phyloP scores from a whole-genome alignment of 352 stramenopile genomes.

The Pythium apleroticum region DNA sequence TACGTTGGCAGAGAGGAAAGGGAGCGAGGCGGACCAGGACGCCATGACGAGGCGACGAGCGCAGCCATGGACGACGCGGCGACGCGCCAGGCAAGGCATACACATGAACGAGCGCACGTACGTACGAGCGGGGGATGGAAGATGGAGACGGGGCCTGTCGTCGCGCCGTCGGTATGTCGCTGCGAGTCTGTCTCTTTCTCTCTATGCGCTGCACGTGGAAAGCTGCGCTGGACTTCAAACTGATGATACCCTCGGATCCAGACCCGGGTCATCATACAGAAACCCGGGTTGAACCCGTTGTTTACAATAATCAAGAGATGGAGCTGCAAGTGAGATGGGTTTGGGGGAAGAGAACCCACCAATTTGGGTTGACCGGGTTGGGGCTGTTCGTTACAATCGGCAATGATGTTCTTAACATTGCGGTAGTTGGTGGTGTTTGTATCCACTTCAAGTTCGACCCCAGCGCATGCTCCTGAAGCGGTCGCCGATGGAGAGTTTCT shows the following conservation, averaged over 20 bases:
- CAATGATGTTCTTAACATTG: slow-evolving; percentile 4
- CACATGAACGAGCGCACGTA: not conserved
- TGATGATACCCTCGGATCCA: not conserved
- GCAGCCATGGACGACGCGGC: not conserved
- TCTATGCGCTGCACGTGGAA: slow-evolving; percentile 4
- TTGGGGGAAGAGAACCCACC: no score
- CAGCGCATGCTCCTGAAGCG: slow-evolving; percentile 38
- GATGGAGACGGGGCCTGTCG: not conserved
- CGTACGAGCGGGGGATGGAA: not conserved
- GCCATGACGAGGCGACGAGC: slow-evolving; percentile 9
- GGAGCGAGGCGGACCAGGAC: not conserved
- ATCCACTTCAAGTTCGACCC: slow-evolving; percentile 24
- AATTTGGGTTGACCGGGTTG: not conserved
- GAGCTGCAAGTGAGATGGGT: no score
- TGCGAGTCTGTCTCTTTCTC: not conserved
- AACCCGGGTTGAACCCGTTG: not conserved
- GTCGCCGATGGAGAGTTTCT: slow-evolving; percentile 34
- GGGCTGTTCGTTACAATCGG: not conserved
- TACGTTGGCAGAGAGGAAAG: not conserved
- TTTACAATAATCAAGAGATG: not conserved
- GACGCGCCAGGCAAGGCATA: no score
- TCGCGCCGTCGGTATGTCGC: not conserved
- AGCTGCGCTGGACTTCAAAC: slow-evolving; percentile 4
- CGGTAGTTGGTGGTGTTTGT: not conserved
- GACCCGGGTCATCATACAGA: not conserved